phyloP scores from a whole-genome alignment of 2,329 filamentous ascomycete genomes.

The Penicillium sp. region DNA sequence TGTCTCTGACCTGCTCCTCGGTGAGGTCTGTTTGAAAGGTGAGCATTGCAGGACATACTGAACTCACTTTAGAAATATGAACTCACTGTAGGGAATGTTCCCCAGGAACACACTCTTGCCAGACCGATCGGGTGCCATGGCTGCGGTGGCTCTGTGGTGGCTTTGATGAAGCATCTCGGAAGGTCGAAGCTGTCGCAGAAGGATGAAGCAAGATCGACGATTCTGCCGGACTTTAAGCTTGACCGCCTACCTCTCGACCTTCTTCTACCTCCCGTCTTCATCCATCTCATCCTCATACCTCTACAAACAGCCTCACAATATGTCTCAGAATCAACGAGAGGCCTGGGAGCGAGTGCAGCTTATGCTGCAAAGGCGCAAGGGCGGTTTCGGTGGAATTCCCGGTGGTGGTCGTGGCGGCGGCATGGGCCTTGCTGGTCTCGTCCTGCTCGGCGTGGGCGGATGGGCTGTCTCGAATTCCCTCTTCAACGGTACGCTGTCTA shows the following conservation, averaged over 20 bases:
- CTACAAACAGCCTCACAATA: conserved; percentile 36
- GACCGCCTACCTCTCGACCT: conserved; percentile 32
- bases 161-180: conserved; percentile 7
- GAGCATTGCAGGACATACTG: conserved; percentile 17
- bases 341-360: conserved; percentile 68
- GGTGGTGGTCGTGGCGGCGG: conserved; percentile 59
- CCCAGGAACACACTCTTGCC: conserved; percentile 54
- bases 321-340: conserved; percentile 64
- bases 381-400: conserved; percentile 51
- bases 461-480: conserved; percentile 59
- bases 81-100: conserved; percentile 71
- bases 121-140: conserved; percentile 50
- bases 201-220: conserved; percentile 16
- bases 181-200: conserved; percentile 10
- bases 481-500: conserved; percentile 63
- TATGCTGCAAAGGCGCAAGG: conserved; percentile 59
- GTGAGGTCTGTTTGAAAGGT: conserved; percentile 70
- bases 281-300: conserved; percentile 25
- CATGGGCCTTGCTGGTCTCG: conserved; percentile 58
- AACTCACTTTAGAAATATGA: conserved; percentile 18
- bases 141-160: conserved; percentile 20
- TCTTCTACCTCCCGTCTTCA: conserved; percentile 30
- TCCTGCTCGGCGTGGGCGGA: conserved; percentile 55
- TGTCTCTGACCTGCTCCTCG: conserved; percentile 93
- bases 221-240: conserved; percentile 36